Base-by-base conservation (phyloP, 164 flowering plant species). In the Dillenia suffruticosa region DNA sequence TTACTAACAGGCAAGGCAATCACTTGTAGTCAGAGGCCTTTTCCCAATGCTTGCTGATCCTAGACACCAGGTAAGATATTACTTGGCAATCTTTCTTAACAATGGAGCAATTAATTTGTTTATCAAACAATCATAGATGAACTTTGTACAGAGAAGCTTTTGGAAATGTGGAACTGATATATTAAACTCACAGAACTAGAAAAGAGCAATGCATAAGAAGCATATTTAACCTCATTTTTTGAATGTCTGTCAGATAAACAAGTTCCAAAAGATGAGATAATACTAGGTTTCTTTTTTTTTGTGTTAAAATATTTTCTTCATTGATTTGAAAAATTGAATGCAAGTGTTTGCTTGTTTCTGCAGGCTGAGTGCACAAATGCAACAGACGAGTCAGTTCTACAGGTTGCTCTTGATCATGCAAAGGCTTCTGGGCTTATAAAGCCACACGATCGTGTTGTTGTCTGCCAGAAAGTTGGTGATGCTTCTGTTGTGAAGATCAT, bases 21-120 rank as follows among this genome's bases (percentile, higher is more conserved):
- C 90, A 19, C 84, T 85, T 19, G 76, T 81, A 17, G 80, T 85
- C 57, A 77, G 85, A 74, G 87, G 90, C 15, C 82, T 85, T 40
- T 85, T 85, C 53, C 90, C 90, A 51, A 72, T 79, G 77, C 82
- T 85, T 54, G 90, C 90, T n/a, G 90, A 85, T 69, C 87, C 90
- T 65, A 70, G 81, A 60, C 90, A 85, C 66, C 84, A 77, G 8
- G 89, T 84, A 74, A 75, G 74, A 15, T 49, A 11, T 16, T 24
- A 9, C 54, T 10, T 24, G 54, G 2, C 49, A 14, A 16, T 49
- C 32, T 9, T 19, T 19, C 7, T 32, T 32, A 32, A 26, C 40
- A 26, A 32, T 32, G 40, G 7, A 32, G 5, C 5, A 32, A 32
- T 32, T 32, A 4, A 5, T 32, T 32, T 32, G 40, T 32, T 32